Evolutionary conservation across 2,329 filamentous ascomycete species (phyloP).

Genomic region (Sarocladium brachiariae): DNA sequence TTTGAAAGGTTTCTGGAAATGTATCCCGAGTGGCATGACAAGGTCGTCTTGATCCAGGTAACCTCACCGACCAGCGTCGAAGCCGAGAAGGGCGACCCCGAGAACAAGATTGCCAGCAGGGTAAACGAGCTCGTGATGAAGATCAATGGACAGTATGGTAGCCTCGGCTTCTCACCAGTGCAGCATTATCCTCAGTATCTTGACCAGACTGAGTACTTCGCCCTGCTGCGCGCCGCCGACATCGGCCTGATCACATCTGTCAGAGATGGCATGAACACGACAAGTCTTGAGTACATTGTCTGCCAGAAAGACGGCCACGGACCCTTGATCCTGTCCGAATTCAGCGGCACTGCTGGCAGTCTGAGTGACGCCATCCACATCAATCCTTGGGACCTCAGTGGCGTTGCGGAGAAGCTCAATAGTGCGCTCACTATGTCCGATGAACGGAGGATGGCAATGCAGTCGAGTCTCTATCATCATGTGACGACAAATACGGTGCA

Average conservation of each 20-base stretch:
- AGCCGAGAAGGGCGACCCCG: conserved; percentile 67
- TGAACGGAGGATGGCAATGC: conserved; percentile 60
- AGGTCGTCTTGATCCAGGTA: conserved; percentile 90
- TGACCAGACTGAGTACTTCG: conserved; percentile 85
- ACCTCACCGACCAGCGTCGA: conserved; percentile 80
- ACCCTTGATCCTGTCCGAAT: conserved; percentile 90
- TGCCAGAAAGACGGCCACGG: conserved; percentile 84
- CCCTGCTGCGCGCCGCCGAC: conserved; percentile 81
- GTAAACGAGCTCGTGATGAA: conserved; percentile 85
- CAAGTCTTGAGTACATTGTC: conserved; percentile 87
- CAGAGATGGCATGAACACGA: conserved; percentile 96
- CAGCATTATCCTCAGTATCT: conserved; percentile 95
- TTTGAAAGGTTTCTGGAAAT: conserved; percentile 88
- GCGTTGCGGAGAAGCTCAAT: conserved; percentile 78
- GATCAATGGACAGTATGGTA: conserved; percentile 88
- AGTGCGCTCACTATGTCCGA: conserved; percentile 69
- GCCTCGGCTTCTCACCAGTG: conserved; percentile 80
- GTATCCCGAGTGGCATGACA: conserved; percentile 86
- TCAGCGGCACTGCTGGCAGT: conserved; percentile 86
- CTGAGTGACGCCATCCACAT: conserved; percentile 85
- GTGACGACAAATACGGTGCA: conserved; percentile 83
- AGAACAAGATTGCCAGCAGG: conserved; percentile 77
- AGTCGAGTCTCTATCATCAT: conserved; percentile 70
- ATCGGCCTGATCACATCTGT: conserved; percentile 94
- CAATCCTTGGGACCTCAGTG: conserved; percentile 88